Conservation (phyloP, 805 yeast genomes). For the Ogataea glucozyma region DNA sequence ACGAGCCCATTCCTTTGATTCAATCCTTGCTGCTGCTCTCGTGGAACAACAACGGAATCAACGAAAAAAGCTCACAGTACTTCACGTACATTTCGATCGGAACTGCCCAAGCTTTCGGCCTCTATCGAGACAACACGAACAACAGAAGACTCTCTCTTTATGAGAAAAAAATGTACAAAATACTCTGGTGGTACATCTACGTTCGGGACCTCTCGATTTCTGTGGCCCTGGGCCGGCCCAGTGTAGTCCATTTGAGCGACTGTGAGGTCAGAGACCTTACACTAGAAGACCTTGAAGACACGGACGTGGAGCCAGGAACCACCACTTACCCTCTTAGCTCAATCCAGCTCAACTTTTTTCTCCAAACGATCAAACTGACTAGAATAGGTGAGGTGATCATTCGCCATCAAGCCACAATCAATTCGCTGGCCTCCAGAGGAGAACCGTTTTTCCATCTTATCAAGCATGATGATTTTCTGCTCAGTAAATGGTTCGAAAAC, state of each 20-base stretch:
- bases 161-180: slow-evolving; percentile 24
- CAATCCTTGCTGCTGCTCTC: slow-evolving; percentile 60
- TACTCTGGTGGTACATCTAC: slow-evolving; percentile 21
- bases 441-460: slow-evolving; percentile 68
- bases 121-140: slow-evolving; percentile 50
- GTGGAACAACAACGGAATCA: slow-evolving; percentile 78
- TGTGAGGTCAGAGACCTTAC: slow-evolving; percentile 74
- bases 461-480: slow-evolving; percentile 66
- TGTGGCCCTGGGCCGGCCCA: slow-evolving; percentile 71
- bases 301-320: slow-evolving; percentile 33
- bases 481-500: slow-evolving; percentile 72
- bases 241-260: slow-evolving; percentile 64
- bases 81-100: slow-evolving; percentile 72
- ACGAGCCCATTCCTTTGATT: slow-evolving; percentile 57
- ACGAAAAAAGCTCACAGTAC: slow-evolving; percentile 59
- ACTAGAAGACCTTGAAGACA: slow-evolving; percentile 59
- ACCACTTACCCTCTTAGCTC: slow-evolving; percentile 9
- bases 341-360: slow-evolving; percentile 52
- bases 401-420: slow-evolving; percentile 52
- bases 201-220: slow-evolving; percentile 18
- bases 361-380: slow-evolving; percentile 63
- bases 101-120: slow-evolving; percentile 72
- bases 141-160: slow-evolving; percentile 9
- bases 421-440: slow-evolving; percentile 13
- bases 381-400: slow-evolving; percentile 70